A percentile compares a stretch with the other conserved stretches of the same genome.
Conservation (phyloP, 2,329 filamentous ascomycete genomes). For the Botrytis galanthina region DNA sequence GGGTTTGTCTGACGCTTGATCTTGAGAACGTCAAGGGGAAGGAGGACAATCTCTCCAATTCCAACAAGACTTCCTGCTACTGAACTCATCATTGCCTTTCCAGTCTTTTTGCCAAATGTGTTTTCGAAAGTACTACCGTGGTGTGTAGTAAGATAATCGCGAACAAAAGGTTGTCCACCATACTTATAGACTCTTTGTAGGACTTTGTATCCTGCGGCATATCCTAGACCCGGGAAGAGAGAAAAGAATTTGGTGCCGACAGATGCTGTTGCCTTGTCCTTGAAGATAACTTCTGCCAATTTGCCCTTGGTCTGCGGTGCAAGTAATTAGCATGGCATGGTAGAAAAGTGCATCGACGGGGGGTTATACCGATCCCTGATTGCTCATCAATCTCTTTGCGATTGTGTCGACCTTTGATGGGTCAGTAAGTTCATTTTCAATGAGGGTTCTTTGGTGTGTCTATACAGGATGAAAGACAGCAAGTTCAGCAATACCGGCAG, state of each 20-base stretch:
- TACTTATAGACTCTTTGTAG: conserved; percentile 99
- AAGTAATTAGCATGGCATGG: conserved; percentile 30
- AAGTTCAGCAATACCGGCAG: conserved; percentile 88
- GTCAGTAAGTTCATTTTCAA: conserved; percentile 31
- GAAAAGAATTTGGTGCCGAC: conserved; percentile 81
- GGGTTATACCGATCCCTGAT: conserved; percentile 68
- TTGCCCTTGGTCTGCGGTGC: conserved; percentile 45
- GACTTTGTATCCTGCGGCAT: conserved; percentile 96
- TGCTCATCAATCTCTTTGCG: conserved; percentile 99
- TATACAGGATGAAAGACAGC: conserved; percentile 87
- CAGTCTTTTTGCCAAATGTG: conserved; percentile 92
- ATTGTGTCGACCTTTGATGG: conserved; percentile 83
- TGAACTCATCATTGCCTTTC: conserved; percentile 97
- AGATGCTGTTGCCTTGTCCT: conserved; percentile 74
- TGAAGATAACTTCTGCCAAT: conserved; percentile 92
- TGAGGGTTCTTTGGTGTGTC: conserved; percentile 10
- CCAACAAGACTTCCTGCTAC: conserved; percentile 94
- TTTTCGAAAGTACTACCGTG: conserved; percentile 81
- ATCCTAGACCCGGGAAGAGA: conserved; percentile 93
- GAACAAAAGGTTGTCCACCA: conserved; percentile 90
- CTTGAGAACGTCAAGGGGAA: conserved; percentile 95
- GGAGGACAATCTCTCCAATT: conserved; percentile 92
- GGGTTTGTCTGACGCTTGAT: conserved; percentile 99
- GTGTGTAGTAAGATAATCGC: conserved; percentile 80
- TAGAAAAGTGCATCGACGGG: neutral